Evolutionary conservation across 805 yeast species (phyloP).

Genomic region (Candida namnaoensis): DNA sequence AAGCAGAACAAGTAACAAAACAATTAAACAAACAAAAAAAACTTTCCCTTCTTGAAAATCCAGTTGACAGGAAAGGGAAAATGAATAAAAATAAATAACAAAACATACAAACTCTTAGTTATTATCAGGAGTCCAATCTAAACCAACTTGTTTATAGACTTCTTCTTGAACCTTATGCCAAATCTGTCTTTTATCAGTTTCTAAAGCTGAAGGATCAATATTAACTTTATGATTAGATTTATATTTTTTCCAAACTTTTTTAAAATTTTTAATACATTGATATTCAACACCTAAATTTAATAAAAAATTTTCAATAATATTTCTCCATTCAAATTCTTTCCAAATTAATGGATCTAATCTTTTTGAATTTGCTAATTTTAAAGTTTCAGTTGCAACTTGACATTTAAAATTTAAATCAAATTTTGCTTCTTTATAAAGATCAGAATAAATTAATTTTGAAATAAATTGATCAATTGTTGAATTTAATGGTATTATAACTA

Average conservation of each 20-base stretch:
- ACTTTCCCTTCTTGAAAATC: too few relatives aligned
- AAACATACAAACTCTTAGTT: not conserved
- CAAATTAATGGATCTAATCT: slow-evolving; percentile 29
- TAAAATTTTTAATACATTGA: slow-evolving; percentile 62
- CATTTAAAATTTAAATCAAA: slow-evolving; percentile 43
- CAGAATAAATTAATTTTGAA: slow-evolving; percentile 43
- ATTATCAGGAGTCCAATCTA: slow-evolving; percentile 49
- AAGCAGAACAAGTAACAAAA: too few relatives aligned
- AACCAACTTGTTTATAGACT: slow-evolving; percentile 48
- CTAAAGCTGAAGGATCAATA: not conserved
- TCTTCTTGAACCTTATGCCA: slow-evolving; percentile 60
- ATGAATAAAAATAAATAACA: too few relatives aligned
- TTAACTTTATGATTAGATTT: slow-evolving; percentile 20
- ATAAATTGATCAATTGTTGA: slow-evolving; percentile 45
- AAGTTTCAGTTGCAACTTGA: slow-evolving; percentile 56
- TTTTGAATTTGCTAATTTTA: slow-evolving; percentile 35
- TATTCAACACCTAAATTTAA: slow-evolving; percentile 61
- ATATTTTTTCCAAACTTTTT: slow-evolving; percentile 38
- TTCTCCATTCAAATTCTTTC: slow-evolving; percentile 47
- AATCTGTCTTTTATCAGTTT: slow-evolving; percentile 38
- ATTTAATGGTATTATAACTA: slow-evolving; percentile 43
- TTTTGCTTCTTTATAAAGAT: slow-evolving; percentile 57
- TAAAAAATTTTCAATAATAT: slow-evolving; percentile 61
- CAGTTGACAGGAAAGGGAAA: too few relatives aligned
- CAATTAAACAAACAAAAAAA: too few relatives aligned